phyloP scores from a whole-genome alignment of 139 green algal genomes.

The Closterium sp. region DNA sequence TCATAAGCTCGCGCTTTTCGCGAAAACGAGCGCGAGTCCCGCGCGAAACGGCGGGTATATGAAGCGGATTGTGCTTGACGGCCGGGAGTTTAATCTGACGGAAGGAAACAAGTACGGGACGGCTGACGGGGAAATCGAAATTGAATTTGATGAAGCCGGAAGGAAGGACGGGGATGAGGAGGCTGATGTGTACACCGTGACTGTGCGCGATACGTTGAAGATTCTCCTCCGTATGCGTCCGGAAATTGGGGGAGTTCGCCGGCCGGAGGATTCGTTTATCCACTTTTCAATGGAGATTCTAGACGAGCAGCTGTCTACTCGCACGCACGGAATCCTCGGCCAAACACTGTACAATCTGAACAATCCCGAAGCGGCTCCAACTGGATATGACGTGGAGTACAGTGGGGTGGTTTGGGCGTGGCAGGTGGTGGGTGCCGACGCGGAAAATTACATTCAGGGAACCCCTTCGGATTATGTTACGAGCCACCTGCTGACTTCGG shows the following conservation, averaged over 20 bases:
- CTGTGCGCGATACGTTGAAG: neutral
- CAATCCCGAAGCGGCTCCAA: constrained; percentile 27
- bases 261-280: constrained; percentile 10
- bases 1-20: constrained; percentile 34
- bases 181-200: constrained; percentile 24
- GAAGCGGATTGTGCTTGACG: constrained; percentile 35
- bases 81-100: constrained; percentile 14
- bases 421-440: constrained; percentile 34
- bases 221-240: constrained; percentile 34
- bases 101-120: constrained; percentile 17
- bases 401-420: constrained; percentile 32
- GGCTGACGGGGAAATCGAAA: constrained; percentile 21
- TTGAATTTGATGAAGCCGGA: neutral
- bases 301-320: constrained; percentile 24
- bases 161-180: constrained; percentile 27
- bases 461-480: constrained; percentile 35
- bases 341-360: constrained; percentile 31
- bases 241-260: constrained; percentile 4
- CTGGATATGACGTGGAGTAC: constrained; percentile 35
- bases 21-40: constrained; percentile 34
- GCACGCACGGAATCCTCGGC: constrained; percentile 30
- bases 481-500: constrained; percentile 18
- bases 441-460: constrained; percentile 36
- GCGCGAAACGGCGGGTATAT: constrained; percentile 27
- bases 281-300: constrained; percentile 43